These are phyloP conservation scores for Crithidia acanthocephali DNA, from an alignment of 208 protist species.

Conservation along the genomic window DNA sequence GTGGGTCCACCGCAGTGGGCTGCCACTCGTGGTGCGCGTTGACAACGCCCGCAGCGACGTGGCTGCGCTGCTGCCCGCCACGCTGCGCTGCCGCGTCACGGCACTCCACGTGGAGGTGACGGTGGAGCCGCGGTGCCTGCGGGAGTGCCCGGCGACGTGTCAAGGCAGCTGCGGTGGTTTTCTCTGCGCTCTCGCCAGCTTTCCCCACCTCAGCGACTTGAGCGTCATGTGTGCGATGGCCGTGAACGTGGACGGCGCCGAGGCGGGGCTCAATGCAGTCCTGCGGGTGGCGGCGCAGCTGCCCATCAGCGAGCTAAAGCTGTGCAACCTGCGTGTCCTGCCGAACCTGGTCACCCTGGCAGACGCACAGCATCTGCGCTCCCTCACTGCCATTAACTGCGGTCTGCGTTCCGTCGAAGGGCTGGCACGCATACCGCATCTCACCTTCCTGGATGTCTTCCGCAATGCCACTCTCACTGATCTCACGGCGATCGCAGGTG, in stretches of 20 bases:
- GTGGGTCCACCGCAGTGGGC: background rate
- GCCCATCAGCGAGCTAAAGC: background rate
- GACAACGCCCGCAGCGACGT: background rate
- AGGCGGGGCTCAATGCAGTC: background rate
- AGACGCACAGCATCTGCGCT: background rate
- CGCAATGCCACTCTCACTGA: background rate
- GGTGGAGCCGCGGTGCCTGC: background rate
- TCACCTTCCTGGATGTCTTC: background rate
- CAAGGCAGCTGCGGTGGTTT: background rate
- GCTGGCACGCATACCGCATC: background rate
- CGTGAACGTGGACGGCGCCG: background rate
- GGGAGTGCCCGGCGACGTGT: background rate
- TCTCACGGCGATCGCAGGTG: background rate
- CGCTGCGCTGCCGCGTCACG: background rate
- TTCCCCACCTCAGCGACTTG: background rate
- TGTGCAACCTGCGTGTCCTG: background rate
- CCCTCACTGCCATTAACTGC: background rate
- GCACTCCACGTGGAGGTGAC: background rate
- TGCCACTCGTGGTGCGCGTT: background rate
- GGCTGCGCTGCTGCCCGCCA: background rate
- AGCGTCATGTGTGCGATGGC: background rate
- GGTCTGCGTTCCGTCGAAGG: background rate
- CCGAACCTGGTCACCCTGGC: background rate
- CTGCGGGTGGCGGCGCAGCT: background rate
- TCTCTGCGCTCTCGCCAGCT: background rate